These are phyloP conservation scores for Uronychia setigera DNA, from an alignment of 73 alveolate species.

Conservation along the genomic window DNA sequence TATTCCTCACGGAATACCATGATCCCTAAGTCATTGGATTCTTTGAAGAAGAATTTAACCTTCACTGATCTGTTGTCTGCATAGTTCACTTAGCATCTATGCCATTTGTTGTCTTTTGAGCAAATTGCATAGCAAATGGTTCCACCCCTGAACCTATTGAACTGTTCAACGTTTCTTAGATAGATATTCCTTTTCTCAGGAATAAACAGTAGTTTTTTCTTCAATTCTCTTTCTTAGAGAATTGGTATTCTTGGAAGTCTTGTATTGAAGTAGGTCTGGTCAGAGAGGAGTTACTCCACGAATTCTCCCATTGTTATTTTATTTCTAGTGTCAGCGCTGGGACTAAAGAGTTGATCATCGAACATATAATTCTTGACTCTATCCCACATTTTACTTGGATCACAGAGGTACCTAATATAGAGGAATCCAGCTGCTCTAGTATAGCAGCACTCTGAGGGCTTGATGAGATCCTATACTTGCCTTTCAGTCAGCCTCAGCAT, in stretches of 20 bases:
- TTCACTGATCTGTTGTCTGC: background rate
- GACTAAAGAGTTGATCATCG: slow-evolving; percentile 72
- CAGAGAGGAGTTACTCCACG: slow-evolving; percentile 77
- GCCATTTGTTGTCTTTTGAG: slow-evolving; percentile 41
- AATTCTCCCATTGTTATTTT: slow-evolving; percentile 74
- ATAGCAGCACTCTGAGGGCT: slow-evolving; percentile 55
- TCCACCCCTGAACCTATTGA: slow-evolving; percentile 13
- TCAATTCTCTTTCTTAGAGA: slow-evolving; percentile 33
- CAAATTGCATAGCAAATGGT: slow-evolving; percentile 12
- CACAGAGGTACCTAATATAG: slow-evolving; percentile 75
- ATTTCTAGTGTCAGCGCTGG: slow-evolving; percentile 60
- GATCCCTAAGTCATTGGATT: background rate
- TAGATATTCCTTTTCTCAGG: slow-evolving; percentile 53
- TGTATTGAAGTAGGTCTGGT: slow-evolving; percentile 73
- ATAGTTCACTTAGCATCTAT: slow-evolving; percentile 19
- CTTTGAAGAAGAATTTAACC: slow-evolving; percentile 14
- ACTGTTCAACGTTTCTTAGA: slow-evolving; percentile 17
- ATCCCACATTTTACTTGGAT: slow-evolving; percentile 78
- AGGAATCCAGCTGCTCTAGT: slow-evolving; percentile 79
- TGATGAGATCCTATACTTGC: slow-evolving; percentile 48
- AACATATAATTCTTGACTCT: slow-evolving; percentile 65
- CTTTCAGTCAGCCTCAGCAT: slow-evolving; percentile 73
- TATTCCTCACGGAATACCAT: background rate
- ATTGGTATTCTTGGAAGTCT: slow-evolving; percentile 87
- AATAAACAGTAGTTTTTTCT: slow-evolving; percentile 25